phyloP scores from a whole-genome alignment of 148 eudicot species.

The Fagopyrum tataricum region DNA sequence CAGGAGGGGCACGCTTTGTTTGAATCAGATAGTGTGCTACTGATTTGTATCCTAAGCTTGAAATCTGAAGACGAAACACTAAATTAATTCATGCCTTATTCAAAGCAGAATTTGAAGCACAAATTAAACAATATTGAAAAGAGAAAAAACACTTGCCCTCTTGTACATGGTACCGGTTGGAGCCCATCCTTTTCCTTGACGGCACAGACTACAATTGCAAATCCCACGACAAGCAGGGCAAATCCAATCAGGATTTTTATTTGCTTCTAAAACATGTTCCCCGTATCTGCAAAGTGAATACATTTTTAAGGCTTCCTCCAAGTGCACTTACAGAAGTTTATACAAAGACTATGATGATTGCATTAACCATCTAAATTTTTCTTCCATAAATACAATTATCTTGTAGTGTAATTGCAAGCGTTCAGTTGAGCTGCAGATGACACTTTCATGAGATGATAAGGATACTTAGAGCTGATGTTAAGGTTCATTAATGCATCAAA shows the following conservation, averaged over 20 bases:
- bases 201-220: slow-evolving; percentile 94
- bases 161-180: slow-evolving; percentile 69
- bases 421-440: no score
- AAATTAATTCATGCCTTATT: background rate
- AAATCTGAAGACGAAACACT: slow-evolving; percentile 34
- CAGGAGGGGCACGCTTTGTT: slow-evolving; percentile 1
- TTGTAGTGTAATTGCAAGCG: background rate
- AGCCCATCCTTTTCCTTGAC: slow-evolving; percentile 84
- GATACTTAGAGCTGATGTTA: no score
- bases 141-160: slow-evolving; percentile 30
- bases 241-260: slow-evolving; percentile 71
- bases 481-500: background rate
- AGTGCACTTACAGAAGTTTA: background rate
- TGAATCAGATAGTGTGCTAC: slow-evolving; percentile 26
- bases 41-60: slow-evolving; percentile 66
- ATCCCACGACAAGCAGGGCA: slow-evolving; percentile 94
- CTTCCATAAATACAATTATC: background rate
- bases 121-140: background rate
- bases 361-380: background rate
- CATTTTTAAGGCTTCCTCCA: background rate
- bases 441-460: no score
- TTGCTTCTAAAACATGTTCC: slow-evolving; percentile 86
- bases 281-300: slow-evolving; percentile 56
- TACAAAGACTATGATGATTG: background rate
- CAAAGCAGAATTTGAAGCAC: background rate